Evolutionary conservation across 805 yeast genomes (phyloP).

Genomic region (Teunomyces pallodes): DNA sequence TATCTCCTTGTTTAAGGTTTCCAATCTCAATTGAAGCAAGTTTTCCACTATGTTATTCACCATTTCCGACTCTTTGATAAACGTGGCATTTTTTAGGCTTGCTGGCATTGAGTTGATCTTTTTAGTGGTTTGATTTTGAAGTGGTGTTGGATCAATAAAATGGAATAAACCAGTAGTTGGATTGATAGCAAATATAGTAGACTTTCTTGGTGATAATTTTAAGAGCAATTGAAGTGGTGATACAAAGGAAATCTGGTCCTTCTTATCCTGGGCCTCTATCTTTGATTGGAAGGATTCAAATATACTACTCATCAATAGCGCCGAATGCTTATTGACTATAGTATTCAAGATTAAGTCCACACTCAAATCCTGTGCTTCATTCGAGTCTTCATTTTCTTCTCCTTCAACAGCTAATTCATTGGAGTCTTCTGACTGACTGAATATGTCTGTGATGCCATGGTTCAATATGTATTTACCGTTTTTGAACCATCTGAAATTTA

Average conservation of each 20-base stretch:
- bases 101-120: slow-evolving; percentile 28
- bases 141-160: slow-evolving; percentile 38
- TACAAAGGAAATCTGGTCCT: slow-evolving; percentile 12
- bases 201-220: slow-evolving; percentile 29
- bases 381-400: slow-evolving; percentile 9
- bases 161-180: slow-evolving; percentile 41
- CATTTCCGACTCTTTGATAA: slow-evolving; percentile 31
- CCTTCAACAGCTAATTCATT: slow-evolving; percentile 20
- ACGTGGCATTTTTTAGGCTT: slow-evolving; percentile 13
- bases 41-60: slow-evolving; percentile 27
- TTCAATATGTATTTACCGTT: slow-evolving; percentile 45
- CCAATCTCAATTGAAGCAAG: slow-evolving; percentile 47
- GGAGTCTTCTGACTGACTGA: slow-evolving; percentile 4
- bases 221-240: slow-evolving; percentile 35
- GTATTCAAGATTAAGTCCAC: slow-evolving; percentile 33
- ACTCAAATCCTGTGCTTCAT: slow-evolving; percentile 30
- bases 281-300: slow-evolving; percentile 8
- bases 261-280: neutral
- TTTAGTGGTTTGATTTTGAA: slow-evolving; percentile 30
- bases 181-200: slow-evolving; percentile 37
- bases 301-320: slow-evolving; percentile 25
- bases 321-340: slow-evolving; percentile 40
- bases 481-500: slow-evolving; percentile 61
- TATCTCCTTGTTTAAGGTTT: slow-evolving; percentile 49
- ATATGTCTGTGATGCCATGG: slow-evolving; percentile 15